Percentiles rank a stretch among this genome's conserved stretches.
phyloP scores from a whole-genome alignment of 106 monocot genomes.

The Phalaenopsis equestris region DNA sequence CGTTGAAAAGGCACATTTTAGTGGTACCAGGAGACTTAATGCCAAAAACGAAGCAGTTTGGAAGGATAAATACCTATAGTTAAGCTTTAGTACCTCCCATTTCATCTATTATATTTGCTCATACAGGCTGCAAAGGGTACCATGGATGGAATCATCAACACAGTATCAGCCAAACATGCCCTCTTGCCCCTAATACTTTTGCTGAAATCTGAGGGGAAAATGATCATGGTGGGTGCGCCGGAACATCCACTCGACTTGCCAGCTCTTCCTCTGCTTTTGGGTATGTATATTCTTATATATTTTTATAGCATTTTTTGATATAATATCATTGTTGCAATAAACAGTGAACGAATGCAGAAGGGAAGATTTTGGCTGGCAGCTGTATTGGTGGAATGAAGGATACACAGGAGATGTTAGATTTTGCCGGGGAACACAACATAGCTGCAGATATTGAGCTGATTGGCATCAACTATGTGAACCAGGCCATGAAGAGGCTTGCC shows the following conservation, averaged over 20 bases:
- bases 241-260: conserved; percentile 62
- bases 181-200: conserved; percentile 39
- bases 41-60: too few relatives aligned
- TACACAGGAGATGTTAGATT: conserved; percentile 94
- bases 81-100: neutral
- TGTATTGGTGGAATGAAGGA: conserved; percentile 64
- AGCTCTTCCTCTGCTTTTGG: conserved; percentile 39
- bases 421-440: conserved; percentile 63
- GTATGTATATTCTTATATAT: conserved; percentile 13
- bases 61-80: neutral
- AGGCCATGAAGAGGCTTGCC: conserved; percentile 60
- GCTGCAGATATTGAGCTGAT: conserved; percentile 79
- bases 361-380: conserved; percentile 61
- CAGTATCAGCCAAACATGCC: conserved; percentile 56
- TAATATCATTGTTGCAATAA: neutral
- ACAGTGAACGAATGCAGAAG: conserved; percentile 23
- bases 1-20: too few relatives aligned
- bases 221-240: conserved; percentile 70
- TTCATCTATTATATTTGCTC: neutral
- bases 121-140: conserved; percentile 56
- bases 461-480: conserved; percentile 46
- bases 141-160: conserved; percentile 91
- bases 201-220: conserved; percentile 59
- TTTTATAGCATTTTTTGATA: neutral
- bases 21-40: too few relatives aligned